phyloP scores from a whole-genome alignment of 148 eudicot species.

The Drosera capensis region DNA sequence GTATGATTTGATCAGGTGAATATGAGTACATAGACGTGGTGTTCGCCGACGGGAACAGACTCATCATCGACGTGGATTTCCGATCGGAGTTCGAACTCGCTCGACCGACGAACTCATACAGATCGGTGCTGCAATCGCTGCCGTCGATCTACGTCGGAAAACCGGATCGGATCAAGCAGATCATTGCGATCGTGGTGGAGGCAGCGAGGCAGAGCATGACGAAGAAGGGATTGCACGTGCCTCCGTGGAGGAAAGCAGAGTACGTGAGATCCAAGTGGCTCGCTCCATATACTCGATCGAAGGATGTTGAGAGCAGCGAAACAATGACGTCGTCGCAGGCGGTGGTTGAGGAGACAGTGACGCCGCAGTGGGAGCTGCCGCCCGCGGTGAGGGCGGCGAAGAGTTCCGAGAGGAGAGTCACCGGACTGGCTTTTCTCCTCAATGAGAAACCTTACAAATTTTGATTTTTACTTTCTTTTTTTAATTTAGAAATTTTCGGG shows the following conservation, averaged over 20 bases:
- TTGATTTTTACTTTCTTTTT: too few species aligned
- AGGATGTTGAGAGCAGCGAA: neutral
- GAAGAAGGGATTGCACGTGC: slow-evolving; percentile 86
- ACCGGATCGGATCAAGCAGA: slow-evolving; percentile 52
- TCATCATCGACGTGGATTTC: slow-evolving; percentile 81
- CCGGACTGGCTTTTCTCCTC: neutral
- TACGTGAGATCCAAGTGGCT: slow-evolving; percentile 86
- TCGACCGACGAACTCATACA: slow-evolving; percentile 65
- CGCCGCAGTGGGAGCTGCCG: neutral
- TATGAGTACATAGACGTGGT: slow-evolving; percentile 77
- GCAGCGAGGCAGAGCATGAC: slow-evolving; percentile 79
- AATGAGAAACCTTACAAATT: neutral
- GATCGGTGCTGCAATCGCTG: slow-evolving; percentile 47
- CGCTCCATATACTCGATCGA: slow-evolving; percentile 15
- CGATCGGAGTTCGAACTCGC: slow-evolving; percentile 81
- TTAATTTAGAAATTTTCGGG: too few species aligned
- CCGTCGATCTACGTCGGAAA: slow-evolving; percentile 72
- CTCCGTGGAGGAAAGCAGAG: slow-evolving; percentile 89
- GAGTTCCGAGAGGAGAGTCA: neutral
- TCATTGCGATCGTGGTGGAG: slow-evolving; percentile 45
- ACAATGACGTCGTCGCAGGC: neutral
- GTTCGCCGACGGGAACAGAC: slow-evolving; percentile 35
- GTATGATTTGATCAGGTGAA: slow-evolving; percentile 45
- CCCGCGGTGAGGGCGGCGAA: neutral
- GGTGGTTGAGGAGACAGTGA: neutral